Evolutionary conservation across 2,329 filamentous ascomycete genomes (phyloP), one percentile per base, ranked within the genome.

Genomic region (Trichoderma harzianum): DNA sequence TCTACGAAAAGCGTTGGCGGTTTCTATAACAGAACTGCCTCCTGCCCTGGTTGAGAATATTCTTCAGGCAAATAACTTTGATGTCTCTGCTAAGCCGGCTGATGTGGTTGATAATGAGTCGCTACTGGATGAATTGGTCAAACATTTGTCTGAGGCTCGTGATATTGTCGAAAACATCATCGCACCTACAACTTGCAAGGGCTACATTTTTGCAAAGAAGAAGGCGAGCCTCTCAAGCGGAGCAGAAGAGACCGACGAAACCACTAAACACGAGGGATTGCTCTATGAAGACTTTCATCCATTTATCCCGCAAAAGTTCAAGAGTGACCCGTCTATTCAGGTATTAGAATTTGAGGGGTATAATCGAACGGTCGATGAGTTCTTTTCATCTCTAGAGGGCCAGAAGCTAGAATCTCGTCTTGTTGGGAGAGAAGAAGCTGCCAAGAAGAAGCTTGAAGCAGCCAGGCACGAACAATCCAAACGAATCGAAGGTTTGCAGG

Each of bases 201-300:
- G 96, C 0, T 98, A 95, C 79, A 98, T 99, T 72, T 88, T 99
- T 73, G 94, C 94, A 0, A 97, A 89, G 78, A 82, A 90, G 74
- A 84, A 82, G 68, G 74, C 82, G 24, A 80, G 82, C 11, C 82
- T 79, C 1, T 79, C 81, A 5, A 61, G 36, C 10, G 28, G 14
- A 28, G 6, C 26, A 14, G 57, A 26, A 21, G 66, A 69, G 14
- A 30, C 14, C 7, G 57, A 21, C 16, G 16, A 61, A 10, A 74
- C 81, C 30, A 77, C 79, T 8, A 84, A 82, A 69, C 78, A 82
- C 11, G 81, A 83, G 5, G 83, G 85, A 60, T 79, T 96, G 7
- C 84, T 97, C 2, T 99, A 98, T 78, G 93, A 98, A 69, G 96
- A 99, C 77, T 98, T 98, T 77, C 95, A 98, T 76, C 96, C 96